Base-by-base conservation (phyloP, 2,329 filamentous ascomycete genomes). In the Aureobasidium sp. region DNA sequence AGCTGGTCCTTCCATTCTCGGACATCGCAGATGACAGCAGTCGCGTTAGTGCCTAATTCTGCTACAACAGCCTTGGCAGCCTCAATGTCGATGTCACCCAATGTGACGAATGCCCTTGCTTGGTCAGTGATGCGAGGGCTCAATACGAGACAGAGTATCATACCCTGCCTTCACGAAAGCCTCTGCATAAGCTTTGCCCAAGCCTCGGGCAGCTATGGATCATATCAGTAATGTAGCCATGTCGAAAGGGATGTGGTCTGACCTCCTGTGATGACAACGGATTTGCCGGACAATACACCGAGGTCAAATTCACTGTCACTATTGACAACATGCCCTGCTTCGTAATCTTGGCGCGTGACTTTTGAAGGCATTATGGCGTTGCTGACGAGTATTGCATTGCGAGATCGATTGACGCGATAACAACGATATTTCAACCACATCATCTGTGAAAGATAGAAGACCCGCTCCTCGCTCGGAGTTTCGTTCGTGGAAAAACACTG, bases 251-350 rank as follows among this genome's bases (percentile, higher is more conserved):
- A 20, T 1, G 20, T 20, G 20, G 20, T 1, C 20, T 20, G 1
- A 20, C 79, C 79, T n/a, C 79, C 78, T 1, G 79, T 81, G 17
- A 81, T 73, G 26, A 81, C 73, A 27, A 79, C 77, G 0, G 76
- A 78, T 65, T 80, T 81, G 32, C 75, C 78, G 3, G 67, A 69
- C 9, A 79, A 26, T 5, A 15, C 15, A 39, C 27, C 12, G 5
- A 36, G 37, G 32, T 59, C 43, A 32, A 47, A 17, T 20, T 47
- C 44, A 6, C 24, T 20, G 26, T 24, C n/a, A 26, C n/a, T 47
- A 12, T 47, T 13, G 4, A 47, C 44, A 47, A 36, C 7, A 15
- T 20, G 47, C 3, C 29, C 29, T 51, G 47, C 47, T 15, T 41
- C 37, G 17, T 41, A 39, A 20, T 20, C 20, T 20, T 20, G 20